Conservation (phyloP, 2,329 filamentous ascomycete genomes). For the Penicillium expansum region DNA sequence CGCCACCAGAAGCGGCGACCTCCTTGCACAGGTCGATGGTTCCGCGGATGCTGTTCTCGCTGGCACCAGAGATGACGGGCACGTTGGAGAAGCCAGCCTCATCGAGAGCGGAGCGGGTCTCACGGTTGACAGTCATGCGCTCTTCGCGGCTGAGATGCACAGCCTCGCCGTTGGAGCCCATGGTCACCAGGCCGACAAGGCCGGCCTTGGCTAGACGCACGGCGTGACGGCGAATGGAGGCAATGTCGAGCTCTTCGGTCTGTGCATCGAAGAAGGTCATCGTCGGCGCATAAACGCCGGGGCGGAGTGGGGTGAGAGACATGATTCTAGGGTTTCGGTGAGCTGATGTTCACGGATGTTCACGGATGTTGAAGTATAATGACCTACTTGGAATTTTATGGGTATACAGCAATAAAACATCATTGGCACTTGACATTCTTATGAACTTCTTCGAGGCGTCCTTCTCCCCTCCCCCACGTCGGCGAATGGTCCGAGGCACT, state of each 20-base stretch:
- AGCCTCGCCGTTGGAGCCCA: slow-evolving; percentile 89
- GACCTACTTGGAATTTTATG: background rate
- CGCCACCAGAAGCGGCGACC: slow-evolving; percentile 66
- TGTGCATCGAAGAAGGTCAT: slow-evolving; percentile 86
- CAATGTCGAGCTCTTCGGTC: slow-evolving; percentile 80
- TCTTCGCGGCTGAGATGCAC: slow-evolving; percentile 78
- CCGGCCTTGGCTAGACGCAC: slow-evolving; percentile 74
- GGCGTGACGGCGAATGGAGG: slow-evolving; percentile 75
- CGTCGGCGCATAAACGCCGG: slow-evolving; percentile 82
- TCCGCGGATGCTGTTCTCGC: slow-evolving; percentile 75
- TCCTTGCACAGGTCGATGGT: slow-evolving; percentile 73
- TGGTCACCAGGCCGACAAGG: slow-evolving; percentile 76
- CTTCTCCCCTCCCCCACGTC: slow-evolving; percentile 22
- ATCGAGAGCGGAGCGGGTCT: slow-evolving; percentile 78
- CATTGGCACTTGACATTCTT: slow-evolving; percentile 4
- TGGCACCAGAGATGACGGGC: slow-evolving; percentile 80
- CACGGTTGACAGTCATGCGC: slow-evolving; percentile 69
- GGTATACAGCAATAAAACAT: slow-evolving; percentile 2
- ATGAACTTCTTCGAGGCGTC: background rate
- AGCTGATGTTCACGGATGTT: background rate
- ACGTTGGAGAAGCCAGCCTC: slow-evolving; percentile 71
- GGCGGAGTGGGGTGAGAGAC: slow-evolving; percentile 61
- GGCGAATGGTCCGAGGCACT: slow-evolving; percentile 18
- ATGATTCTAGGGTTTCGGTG: slow-evolving; percentile 19
- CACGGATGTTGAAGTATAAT: background rate